Percentiles rank a stretch among this genome's conserved stretches.
phyloP scores from a whole-genome alignment of 495 filamentous ascomycete species.

The Talaromyces adpressus region DNA sequence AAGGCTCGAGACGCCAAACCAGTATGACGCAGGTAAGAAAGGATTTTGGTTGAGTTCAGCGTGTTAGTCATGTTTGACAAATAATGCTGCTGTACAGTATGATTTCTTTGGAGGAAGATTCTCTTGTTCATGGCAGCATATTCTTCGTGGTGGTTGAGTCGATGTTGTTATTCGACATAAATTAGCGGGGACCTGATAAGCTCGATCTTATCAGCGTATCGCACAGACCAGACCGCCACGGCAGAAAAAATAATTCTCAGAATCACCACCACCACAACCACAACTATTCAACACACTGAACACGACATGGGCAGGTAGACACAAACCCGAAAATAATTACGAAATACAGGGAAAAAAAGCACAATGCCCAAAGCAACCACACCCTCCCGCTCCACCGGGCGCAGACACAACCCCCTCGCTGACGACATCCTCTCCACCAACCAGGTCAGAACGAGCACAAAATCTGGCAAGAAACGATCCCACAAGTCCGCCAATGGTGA shows the following conservation, averaged over 20 bases:
- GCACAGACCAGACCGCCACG: slow-evolving; percentile 8
- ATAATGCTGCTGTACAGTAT: too few species aligned
- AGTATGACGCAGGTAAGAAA: too few species aligned
- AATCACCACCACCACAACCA: not conserved
- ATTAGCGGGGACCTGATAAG: not conserved
- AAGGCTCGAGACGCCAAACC: too few species aligned
- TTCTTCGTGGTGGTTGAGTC: too few species aligned
- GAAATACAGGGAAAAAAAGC: not conserved
- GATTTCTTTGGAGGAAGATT: too few species aligned
- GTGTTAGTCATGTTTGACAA: too few species aligned
- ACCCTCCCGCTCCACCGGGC: slow-evolving; percentile 29
- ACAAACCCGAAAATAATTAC: not conserved
- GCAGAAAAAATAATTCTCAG: slow-evolving; percentile 6
- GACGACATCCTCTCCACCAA: slow-evolving; percentile 62
- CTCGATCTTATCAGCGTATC: slow-evolving; percentile 5
- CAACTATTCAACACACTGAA: not conserved
- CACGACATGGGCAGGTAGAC: not conserved
- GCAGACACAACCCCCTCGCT: slow-evolving; percentile 65
- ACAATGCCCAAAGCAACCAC: slow-evolving; percentile 37
- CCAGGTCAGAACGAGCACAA: slow-evolving; percentile 48
- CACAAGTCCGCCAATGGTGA: slow-evolving; percentile 31
- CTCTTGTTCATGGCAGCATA: too few species aligned
- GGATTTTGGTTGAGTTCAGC: too few species aligned
- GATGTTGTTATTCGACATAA: not conserved
- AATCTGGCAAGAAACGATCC: slow-evolving; percentile 48